These are phyloP conservation scores for Glaciozyma antarctica DNA, from an alignment of 768 basidiomycete species.

Conservation along the genomic window DNA sequence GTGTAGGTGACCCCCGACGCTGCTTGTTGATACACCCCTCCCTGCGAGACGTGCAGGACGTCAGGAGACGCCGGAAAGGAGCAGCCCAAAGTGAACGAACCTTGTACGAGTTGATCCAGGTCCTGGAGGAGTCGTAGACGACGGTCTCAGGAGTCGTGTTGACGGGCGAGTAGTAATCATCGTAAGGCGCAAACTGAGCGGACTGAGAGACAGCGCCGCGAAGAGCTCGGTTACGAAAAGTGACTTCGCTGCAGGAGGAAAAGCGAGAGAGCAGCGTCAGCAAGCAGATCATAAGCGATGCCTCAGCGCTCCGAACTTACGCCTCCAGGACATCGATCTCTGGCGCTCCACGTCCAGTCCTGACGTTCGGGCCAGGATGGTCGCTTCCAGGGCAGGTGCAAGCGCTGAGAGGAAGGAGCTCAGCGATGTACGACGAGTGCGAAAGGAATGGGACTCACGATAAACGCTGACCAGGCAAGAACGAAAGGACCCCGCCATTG, in stretches of 20 bases:
- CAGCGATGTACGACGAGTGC: background rate
- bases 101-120: slow-evolving; percentile 2
- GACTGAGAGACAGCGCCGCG: slow-evolving; percentile 67
- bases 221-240: background rate
- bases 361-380: slow-evolving; percentile 72
- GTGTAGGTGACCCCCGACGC: slow-evolving; percentile 55
- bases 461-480: slow-evolving; percentile 73
- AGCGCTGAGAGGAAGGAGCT: slow-evolving; percentile 35
- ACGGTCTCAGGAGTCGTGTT: slow-evolving; percentile 48
- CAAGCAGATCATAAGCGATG: no score
- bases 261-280: slow-evolving; percentile 38
- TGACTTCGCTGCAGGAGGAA: slow-evolving; percentile 35
- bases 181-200: slow-evolving; percentile 63
- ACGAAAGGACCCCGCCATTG: slow-evolving; percentile 57
- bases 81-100: background rate
- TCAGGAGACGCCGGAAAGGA: background rate
- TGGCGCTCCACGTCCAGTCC: slow-evolving; percentile 64
- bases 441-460: slow-evolving; percentile 40
- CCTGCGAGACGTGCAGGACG: slow-evolving; percentile 36
- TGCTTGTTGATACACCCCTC: slow-evolving; percentile 66
- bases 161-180: slow-evolving; percentile 49
- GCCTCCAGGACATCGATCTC: slow-evolving; percentile 63
- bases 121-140: slow-evolving; percentile 44
- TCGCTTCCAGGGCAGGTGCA: slow-evolving; percentile 79
- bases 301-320: slow-evolving; percentile 42